Percentiles rank a stretch among this genome's conserved stretches.
Conservation (phyloP, 2,329 filamentous ascomycete species). For the Chrysoporthe austroafricana region DNA sequence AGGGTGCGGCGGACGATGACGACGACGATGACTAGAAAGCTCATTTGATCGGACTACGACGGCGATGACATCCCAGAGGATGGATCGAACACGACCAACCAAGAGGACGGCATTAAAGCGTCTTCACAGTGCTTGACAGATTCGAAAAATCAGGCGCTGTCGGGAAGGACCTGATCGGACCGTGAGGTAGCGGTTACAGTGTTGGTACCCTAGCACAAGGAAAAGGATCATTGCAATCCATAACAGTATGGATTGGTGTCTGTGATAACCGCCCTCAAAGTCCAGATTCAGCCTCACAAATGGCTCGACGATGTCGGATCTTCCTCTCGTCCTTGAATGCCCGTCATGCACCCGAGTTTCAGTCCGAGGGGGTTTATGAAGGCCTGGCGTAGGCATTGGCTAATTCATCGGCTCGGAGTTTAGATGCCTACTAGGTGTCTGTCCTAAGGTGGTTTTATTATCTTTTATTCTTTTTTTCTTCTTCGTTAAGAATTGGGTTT, state of each 20-base stretch:
- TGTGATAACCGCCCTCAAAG: background rate
- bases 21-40: slow-evolving; percentile 42
- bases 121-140: background rate
- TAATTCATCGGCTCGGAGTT: background rate
- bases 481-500: background rate
- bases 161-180: background rate
- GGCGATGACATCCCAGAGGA: too few species aligned
- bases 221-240: background rate
- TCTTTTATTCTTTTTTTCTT: background rate
- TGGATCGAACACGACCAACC: background rate
- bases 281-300: background rate
- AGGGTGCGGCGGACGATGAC: slow-evolving; percentile 51
- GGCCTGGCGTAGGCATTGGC: background rate
- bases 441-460: background rate
- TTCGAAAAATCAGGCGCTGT: background rate
- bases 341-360: background rate
- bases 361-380: background rate
- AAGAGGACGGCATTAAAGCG: background rate
- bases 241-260: background rate
- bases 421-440: background rate
- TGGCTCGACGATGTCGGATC: background rate
- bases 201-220: background rate
- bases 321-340: background rate
- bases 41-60: background rate
- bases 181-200: background rate